Evolutionary conservation across 164 flowering plant species (phyloP).

Genomic region (Kalanchoe fedtschenkoi): DNA sequence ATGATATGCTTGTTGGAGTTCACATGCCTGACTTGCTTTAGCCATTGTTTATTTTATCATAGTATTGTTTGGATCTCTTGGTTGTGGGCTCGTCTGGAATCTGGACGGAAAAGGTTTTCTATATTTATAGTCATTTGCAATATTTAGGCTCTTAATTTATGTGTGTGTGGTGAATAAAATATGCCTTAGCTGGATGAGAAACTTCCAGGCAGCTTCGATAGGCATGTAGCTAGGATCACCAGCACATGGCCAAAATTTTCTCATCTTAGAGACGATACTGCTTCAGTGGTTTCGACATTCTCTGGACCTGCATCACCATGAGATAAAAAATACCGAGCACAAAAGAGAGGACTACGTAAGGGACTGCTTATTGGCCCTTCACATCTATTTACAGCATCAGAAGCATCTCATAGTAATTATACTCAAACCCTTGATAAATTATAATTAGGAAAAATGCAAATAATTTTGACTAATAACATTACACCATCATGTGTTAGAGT

Average conservation of each 20-base stretch:
- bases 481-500: not conserved
- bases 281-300: constrained; percentile 53
- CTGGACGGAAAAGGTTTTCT: not conserved
- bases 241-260: constrained; percentile 13
- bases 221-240: not conserved
- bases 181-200: no score
- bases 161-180: not conserved
- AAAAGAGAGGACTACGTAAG: not conserved
- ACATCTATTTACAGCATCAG: no score
- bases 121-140: not conserved
- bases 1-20: not conserved
- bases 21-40: not conserved
- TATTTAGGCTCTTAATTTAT: not conserved
- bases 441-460: not conserved
- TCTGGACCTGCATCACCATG: constrained; percentile 43
- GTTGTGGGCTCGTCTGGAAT: not conserved
- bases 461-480: not conserved
- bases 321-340: not conserved
- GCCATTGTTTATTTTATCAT: no score
- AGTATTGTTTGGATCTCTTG: not conserved
- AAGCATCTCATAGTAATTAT: not conserved
- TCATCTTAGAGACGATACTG: constrained; percentile 42
- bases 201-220: not conserved
- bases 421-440: not conserved
- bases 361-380: not conserved